Percentiles rank a stretch among this genome's conserved stretches.
phyloP scores from a whole-genome alignment of 2,329 filamentous ascomycete genomes.

The Colletotrichum destructivum region DNA sequence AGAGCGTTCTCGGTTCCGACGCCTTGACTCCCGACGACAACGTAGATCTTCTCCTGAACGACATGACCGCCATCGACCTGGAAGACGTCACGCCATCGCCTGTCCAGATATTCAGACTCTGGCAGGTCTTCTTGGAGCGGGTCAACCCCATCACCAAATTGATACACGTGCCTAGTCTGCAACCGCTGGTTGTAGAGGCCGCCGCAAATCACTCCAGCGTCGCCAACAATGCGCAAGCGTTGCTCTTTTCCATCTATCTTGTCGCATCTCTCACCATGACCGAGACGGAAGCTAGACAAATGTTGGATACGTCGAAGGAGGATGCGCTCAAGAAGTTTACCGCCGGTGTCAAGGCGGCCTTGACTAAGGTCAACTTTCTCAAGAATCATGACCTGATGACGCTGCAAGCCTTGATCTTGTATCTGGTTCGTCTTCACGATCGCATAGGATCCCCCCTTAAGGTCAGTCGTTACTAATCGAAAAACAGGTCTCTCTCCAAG shows the following conservation, averaged over 20 bases:
- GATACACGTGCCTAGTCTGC: conserved; percentile 79
- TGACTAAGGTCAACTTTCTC: conserved; percentile 70
- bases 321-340: conserved; percentile 67
- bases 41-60: conserved; percentile 65
- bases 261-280: conserved; percentile 43
- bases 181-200: conserved; percentile 76
- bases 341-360: conserved; percentile 64
- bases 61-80: conserved; percentile 55
- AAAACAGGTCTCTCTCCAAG: conserved; percentile 68
- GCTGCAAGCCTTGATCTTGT: conserved; percentile 72
- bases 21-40: conserved; percentile 67
- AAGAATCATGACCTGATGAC: conserved; percentile 71
- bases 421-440: conserved; percentile 59
- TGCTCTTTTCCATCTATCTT: conserved; percentile 45
- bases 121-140: conserved; percentile 82
- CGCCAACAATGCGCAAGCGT: conserved; percentile 54
- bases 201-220: conserved; percentile 69
- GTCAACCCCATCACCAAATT: conserved; percentile 82
- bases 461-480: conserved; percentile 35
- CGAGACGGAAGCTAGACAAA: conserved; percentile 68
- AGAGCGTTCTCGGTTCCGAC: conserved; percentile 64
- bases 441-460: neutral
- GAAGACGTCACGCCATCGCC: conserved; percentile 75
- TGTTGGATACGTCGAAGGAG: conserved; percentile 65
- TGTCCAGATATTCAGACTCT: conserved; percentile 78